phyloP scores from a whole-genome alignment of 257 asterid genomes.

The Thymus mandschuricus region DNA sequence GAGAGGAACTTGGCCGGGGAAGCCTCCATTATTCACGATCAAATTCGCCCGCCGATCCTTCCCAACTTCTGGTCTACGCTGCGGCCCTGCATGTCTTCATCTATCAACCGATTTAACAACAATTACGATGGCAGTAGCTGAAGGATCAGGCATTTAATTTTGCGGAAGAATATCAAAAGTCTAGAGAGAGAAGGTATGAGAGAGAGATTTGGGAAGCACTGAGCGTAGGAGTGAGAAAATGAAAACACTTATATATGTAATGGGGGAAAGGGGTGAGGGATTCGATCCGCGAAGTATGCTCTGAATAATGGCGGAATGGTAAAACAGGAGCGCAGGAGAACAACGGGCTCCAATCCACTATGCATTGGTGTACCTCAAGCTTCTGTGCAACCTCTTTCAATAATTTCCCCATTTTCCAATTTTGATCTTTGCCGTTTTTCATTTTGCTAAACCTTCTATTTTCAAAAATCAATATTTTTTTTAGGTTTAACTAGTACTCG shows the following conservation, averaged over 20 bases:
- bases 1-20: slow-evolving; percentile 92
- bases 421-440: neutral
- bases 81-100: slow-evolving; percentile 39
- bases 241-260: neutral
- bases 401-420: neutral
- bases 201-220: slow-evolving; percentile 41
- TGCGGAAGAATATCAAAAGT: slow-evolving; percentile 25
- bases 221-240: slow-evolving; percentile 53
- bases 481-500: too few relatives aligned
- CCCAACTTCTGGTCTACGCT: slow-evolving; percentile 28
- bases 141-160: slow-evolving; percentile 50
- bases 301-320: slow-evolving; percentile 32
- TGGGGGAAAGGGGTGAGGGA: slow-evolving; percentile 37
- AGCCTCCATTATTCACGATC: slow-evolving; percentile 63
- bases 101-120: slow-evolving; percentile 18
- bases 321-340: slow-evolving; percentile 28
- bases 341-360: slow-evolving; percentile 40
- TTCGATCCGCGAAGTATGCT: slow-evolving; percentile 64
- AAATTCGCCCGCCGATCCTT: slow-evolving; percentile 35
- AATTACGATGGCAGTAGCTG: slow-evolving; percentile 31
- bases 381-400: neutral
- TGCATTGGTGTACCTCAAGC: slow-evolving; percentile 35
- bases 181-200: slow-evolving; percentile 29
- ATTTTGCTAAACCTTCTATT: too few relatives aligned
- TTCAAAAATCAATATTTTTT: too few relatives aligned